Conservation (phyloP, 2,329 filamentous ascomycete species). For the Ascochyta viciae-villosae region DNA sequence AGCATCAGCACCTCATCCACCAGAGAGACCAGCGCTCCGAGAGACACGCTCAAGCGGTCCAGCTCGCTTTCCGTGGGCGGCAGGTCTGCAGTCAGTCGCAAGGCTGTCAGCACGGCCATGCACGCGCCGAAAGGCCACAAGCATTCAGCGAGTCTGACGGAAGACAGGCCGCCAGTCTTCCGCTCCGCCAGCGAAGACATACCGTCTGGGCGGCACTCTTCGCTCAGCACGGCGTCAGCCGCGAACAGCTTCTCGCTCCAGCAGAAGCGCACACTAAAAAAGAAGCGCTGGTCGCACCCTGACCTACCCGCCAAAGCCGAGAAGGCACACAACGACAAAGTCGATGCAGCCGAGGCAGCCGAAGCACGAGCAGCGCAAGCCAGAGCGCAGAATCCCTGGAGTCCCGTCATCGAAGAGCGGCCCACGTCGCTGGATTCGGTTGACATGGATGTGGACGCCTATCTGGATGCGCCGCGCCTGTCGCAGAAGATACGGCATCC, state of each 20-base stretch:
- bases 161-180: conserved; percentile 25
- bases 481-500: conserved; percentile 89
- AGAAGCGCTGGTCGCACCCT: conserved; percentile 50
- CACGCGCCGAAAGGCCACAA: conserved; percentile 31
- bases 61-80: conserved; percentile 42
- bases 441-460: conserved; percentile 85
- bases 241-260: conserved; percentile 40
- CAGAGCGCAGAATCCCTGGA: conserved; percentile 7
- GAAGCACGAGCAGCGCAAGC: conserved; percentile 17
- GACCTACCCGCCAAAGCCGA: conserved; percentile 51
- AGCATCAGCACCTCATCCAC: conserved; percentile 33
- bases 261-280: conserved; percentile 41
- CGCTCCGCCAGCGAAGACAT: conserved; percentile 44
- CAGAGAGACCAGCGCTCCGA: conserved; percentile 29
- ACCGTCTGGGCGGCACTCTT: conserved; percentile 36
- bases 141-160: conserved; percentile 37
- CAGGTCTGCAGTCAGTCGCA: conserved; percentile 39
- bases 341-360: conserved; percentile 34
- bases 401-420: conserved; percentile 69
- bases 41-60: conserved; percentile 30
- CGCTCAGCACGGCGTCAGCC: conserved; percentile 32
- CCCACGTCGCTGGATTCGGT: conserved; percentile 84
- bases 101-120: conserved; percentile 31
- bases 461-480: conserved; percentile 80
- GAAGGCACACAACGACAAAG: conserved; percentile 43